Evolutionary conservation across 148 eudicot genomes (phyloP).

Genomic region (Amaranthus palmeri): DNA sequence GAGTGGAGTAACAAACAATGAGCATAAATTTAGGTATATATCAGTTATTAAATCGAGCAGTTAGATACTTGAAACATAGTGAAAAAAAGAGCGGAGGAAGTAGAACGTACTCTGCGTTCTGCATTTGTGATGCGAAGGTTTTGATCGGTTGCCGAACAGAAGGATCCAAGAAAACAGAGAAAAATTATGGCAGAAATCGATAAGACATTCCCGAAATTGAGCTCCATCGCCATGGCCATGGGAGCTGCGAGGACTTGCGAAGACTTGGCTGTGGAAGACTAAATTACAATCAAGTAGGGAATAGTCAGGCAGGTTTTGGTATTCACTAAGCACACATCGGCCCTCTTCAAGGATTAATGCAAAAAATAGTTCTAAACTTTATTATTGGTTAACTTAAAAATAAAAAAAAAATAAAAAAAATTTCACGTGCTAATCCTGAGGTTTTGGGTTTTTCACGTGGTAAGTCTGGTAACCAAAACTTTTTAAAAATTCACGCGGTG

Average conservation of each 20-base stretch:
- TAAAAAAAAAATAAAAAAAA: too few relatives aligned
- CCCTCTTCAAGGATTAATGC: too few relatives aligned
- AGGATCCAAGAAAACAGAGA: slow-evolving; percentile 26
- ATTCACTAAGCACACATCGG: not conserved
- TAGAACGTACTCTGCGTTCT: slow-evolving; percentile 66
- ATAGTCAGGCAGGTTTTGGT: not conserved
- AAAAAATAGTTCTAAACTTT: too few relatives aligned
- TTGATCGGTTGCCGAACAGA: slow-evolving; percentile 25
- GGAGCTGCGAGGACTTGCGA: slow-evolving; percentile 11
- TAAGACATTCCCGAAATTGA: slow-evolving; percentile 23
- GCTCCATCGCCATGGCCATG: slow-evolving; percentile 33
- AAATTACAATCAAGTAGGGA: not conserved
- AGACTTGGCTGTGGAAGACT: slow-evolving; percentile 2
- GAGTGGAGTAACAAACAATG: not conserved
- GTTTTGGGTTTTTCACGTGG: too few relatives aligned
- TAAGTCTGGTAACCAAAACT: too few relatives aligned
- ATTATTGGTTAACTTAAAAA: too few relatives aligned
- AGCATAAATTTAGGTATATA: too few relatives aligned
- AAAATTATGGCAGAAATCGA: slow-evolving; percentile 28
- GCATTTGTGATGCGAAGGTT: slow-evolving; percentile 75
- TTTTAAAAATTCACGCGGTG: too few relatives aligned
- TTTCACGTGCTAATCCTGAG: too few relatives aligned
- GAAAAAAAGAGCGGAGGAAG: not conserved
- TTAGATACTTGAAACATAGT: not conserved
- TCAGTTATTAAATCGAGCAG: not conserved